Evolutionary conservation across 768 basidiomycete species (phyloP).

Genomic region (Strobilomyces confusus): DNA sequence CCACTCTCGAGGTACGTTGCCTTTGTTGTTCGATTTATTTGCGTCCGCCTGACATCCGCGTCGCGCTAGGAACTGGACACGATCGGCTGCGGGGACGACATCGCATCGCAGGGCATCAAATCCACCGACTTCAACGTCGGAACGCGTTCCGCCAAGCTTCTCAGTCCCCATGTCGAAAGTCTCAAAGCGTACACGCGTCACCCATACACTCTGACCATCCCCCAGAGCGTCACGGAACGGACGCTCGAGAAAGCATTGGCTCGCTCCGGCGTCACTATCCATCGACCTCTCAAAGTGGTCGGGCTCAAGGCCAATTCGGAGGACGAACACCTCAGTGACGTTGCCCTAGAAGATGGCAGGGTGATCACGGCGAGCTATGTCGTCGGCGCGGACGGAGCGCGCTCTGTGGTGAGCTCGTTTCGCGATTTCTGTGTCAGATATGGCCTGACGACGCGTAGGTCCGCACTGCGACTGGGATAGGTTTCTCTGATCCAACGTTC

Average conservation of each 20-base stretch:
- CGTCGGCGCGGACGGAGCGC: constrained; percentile 49
- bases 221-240: constrained; percentile 44
- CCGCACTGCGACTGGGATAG: constrained; percentile 38
- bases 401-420: constrained; percentile 37
- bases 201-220: constrained; percentile 39
- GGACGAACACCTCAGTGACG: constrained; percentile 33
- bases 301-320: constrained; percentile 32
- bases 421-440: neutral
- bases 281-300: constrained; percentile 38
- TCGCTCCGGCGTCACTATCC: constrained; percentile 30
- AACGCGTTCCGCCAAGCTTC: constrained; percentile 29
- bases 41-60: constrained; percentile 29
- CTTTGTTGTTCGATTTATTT: neutral
- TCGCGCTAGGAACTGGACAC: constrained; percentile 40
- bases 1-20: constrained; percentile 46
- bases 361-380: constrained; percentile 43
- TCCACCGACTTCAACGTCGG: constrained; percentile 23
- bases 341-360: constrained; percentile 45
- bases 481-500: constrained; percentile 42
- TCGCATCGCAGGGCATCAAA: constrained; percentile 38
- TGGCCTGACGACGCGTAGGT: constrained; percentile 29
- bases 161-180: constrained; percentile 29
- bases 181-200: constrained; percentile 41
- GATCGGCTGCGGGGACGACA: constrained; percentile 38
- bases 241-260: constrained; percentile 35